A percentile compares a stretch with the other conserved stretches of the same genome.
These are phyloP conservation scores for Colletotrichum sp. DNA, from an alignment of 2,329 filamentous ascomycete species.

Conservation along the genomic window DNA sequence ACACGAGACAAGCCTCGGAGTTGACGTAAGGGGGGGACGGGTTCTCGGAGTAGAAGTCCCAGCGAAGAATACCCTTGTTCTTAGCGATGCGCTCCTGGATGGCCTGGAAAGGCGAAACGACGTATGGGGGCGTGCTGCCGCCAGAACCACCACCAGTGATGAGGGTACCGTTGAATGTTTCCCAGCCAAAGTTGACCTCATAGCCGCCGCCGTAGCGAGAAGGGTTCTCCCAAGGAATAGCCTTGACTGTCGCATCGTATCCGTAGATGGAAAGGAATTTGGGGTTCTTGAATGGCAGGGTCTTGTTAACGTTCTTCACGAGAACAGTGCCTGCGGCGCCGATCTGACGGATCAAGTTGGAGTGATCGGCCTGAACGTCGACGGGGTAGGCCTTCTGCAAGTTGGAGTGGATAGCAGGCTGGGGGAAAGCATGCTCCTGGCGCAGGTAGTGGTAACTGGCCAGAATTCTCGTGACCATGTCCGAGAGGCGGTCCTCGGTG, in stretches of 20 bases:
- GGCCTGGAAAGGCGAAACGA: constrained; percentile 53
- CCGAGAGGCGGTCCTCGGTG: constrained; percentile 57
- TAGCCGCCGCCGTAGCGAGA: constrained; percentile 48
- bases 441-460: constrained; percentile 64
- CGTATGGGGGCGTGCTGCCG: constrained; percentile 24
- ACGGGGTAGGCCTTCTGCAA: constrained; percentile 51
- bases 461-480: constrained; percentile 66
- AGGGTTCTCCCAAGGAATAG: constrained; percentile 7
- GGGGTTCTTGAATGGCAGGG: constrained; percentile 64
- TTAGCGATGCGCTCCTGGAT: constrained; percentile 54
- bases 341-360: constrained; percentile 3
- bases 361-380: constrained; percentile 26
- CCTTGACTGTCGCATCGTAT: constrained; percentile 63
- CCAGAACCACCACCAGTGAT: constrained; percentile 35
- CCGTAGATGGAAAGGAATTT: constrained; percentile 63
- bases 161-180: constrained; percentile 52
- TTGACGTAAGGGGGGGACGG: constrained; percentile 48
- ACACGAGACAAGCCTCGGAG: constrained; percentile 70
- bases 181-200: constrained; percentile 22
- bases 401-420: constrained; percentile 62
- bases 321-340: constrained; percentile 71
- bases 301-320: constrained; percentile 72
- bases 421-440: constrained; percentile 46
- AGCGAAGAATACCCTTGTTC: constrained; percentile 55
- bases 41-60: constrained; percentile 57